phyloP scores from a whole-genome alignment of 352 stramenopile genomes.

The Phytopythium oedochilum region DNA sequence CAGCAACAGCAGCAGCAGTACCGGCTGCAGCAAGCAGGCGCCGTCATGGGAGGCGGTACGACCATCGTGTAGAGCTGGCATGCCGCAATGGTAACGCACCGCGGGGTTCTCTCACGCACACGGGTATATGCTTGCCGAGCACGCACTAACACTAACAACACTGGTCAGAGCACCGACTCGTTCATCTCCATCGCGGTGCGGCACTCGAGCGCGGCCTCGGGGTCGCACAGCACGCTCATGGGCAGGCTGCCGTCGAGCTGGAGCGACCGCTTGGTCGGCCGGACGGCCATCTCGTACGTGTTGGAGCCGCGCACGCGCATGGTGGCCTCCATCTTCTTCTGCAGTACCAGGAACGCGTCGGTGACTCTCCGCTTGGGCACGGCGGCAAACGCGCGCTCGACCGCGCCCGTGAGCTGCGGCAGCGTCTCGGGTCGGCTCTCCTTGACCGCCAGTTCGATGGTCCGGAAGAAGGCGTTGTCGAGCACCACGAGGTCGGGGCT shows the following conservation, averaged over 20 bases:
- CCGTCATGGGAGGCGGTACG: background rate
- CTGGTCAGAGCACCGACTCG: constrained; percentile 2
- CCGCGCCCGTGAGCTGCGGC: constrained; percentile 15
- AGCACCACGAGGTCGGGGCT: constrained; percentile 33
- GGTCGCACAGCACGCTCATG: constrained; percentile 28
- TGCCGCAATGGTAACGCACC: background rate
- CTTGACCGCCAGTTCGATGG: constrained; percentile 15
- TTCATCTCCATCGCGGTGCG: constrained; percentile 13
- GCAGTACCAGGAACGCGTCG: constrained; percentile 20
- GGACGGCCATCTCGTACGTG: constrained; percentile 21
- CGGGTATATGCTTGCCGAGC: too few relatives aligned
- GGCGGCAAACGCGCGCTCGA: constrained; percentile 19
- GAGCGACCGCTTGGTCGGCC: constrained; percentile 25
- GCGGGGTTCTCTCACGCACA: too few relatives aligned
- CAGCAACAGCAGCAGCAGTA: background rate
- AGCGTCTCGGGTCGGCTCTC: constrained; percentile 10
- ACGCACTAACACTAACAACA: too few relatives aligned
- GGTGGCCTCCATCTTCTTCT: constrained; percentile 37
- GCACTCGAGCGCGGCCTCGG: constrained; percentile 17
- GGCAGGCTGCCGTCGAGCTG: constrained; percentile 30
- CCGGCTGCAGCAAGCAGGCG: background rate
- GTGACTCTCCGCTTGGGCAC: constrained; percentile 18
- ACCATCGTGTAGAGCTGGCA: background rate
- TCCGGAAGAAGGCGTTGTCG: constrained; percentile 24
- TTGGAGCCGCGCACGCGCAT: constrained; percentile 30